These are phyloP conservation scores for Fusarium goolgardi DNA, from an alignment of 2,329 filamentous ascomycete species.

Conservation along the genomic window DNA sequence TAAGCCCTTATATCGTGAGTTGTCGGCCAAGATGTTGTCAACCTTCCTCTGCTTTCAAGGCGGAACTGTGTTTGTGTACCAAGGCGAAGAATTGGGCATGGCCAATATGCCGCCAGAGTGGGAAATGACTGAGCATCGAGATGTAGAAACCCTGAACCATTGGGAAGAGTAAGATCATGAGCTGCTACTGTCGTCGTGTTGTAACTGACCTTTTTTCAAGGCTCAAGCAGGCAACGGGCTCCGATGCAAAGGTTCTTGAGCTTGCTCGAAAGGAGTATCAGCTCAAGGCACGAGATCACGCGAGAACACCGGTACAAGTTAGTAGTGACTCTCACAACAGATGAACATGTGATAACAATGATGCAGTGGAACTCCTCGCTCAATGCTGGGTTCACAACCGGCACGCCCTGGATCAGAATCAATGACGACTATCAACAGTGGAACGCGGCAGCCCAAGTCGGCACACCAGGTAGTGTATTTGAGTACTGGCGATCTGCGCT, in stretches of 20 bases:
- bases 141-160: conserved; percentile 34
- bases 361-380: conserved; percentile 25
- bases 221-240: conserved; percentile 6
- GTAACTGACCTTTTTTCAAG: background rate
- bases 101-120: conserved; percentile 62
- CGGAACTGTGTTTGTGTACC: conserved; percentile 69
- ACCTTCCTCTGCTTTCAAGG: conserved; percentile 52
- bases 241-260: conserved; percentile 6
- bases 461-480: conserved; percentile 17
- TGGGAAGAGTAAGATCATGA: conserved; percentile 29
- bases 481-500: conserved; percentile 31
- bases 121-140: conserved; percentile 59
- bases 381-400: conserved; percentile 32
- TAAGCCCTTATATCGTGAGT: conserved; percentile 17
- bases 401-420: conserved; percentile 34
- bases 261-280: conserved; percentile 31
- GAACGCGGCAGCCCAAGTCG: conserved; percentile 26
- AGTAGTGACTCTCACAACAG: background rate
- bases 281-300: conserved; percentile 35
- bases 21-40: conserved; percentile 65
- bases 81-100: conserved; percentile 72
- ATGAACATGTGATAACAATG: background rate
- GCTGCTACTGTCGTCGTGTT: rapidly evolving
- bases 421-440: conserved; percentile 35
- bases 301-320: conserved; percentile 33